Conservation (phyloP, 2,329 filamentous ascomycete genomes). For the Fusarium sp. region DNA sequence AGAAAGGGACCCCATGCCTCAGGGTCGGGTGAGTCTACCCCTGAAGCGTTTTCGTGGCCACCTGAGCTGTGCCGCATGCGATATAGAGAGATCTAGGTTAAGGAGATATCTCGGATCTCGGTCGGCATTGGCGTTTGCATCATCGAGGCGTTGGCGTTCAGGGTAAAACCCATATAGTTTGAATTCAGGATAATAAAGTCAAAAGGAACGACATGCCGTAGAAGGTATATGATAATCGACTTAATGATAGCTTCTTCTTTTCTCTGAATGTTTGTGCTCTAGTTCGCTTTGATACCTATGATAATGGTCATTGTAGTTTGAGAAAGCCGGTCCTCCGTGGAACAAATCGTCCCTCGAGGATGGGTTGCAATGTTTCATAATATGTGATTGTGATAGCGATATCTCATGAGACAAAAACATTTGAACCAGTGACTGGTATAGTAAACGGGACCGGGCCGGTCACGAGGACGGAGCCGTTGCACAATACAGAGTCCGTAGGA, state of each 20-base stretch:
- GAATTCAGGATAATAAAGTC: neutral
- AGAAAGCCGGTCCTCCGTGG: neutral
- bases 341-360: neutral
- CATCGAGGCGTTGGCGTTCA: constrained; percentile 26
- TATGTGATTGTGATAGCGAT: neutral
- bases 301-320: constrained; percentile 6
- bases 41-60: neutral
- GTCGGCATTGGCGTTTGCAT: constrained; percentile 36
- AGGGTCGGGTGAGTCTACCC: constrained; percentile 2
- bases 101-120: constrained; percentile 45
- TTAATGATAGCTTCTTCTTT: constrained; percentile 7
- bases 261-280: neutral
- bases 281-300: neutral
- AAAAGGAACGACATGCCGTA: neutral
- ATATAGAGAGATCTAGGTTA: constrained; percentile 34
- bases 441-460: constrained; percentile 42
- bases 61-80: constrained; percentile 21
- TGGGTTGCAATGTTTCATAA: neutral
- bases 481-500: constrained; percentile 13
- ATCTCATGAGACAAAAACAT: constrained; percentile 5
- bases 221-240: constrained; percentile 12
- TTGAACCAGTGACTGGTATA: neutral
- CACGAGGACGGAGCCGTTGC: constrained; percentile 36
- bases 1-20: neutral
- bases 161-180: neutral